These are phyloP conservation scores for Selaginella moellendorffii DNA, from an alignment of 75 land plant species.

Conservation along the genomic window DNA sequence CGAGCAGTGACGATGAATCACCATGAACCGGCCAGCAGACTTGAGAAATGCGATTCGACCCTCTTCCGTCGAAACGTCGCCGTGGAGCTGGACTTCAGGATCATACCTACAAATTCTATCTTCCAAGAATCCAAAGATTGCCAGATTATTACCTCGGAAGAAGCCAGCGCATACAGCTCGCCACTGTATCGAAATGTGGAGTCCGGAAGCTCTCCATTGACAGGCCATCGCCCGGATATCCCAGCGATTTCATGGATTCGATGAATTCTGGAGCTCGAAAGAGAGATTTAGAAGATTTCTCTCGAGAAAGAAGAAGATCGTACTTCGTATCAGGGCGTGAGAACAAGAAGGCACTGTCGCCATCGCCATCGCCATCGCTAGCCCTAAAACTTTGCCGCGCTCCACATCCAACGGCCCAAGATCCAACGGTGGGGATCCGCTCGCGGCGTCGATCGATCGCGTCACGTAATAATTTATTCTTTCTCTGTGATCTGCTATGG, in stretches of 20 bases:
- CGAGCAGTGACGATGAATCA: background rate
- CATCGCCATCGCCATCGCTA: too few species aligned
- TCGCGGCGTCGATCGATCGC: too few species aligned
- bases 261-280: slow-evolving; percentile 16
- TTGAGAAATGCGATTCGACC: slow-evolving; percentile 15
- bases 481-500: too few species aligned
- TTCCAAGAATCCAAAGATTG: background rate
- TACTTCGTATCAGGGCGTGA: too few species aligned
- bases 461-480: too few species aligned
- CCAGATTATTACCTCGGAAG: slow-evolving; percentile 9
- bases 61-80: slow-evolving; percentile 8
- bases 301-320: too few species aligned
- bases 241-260: slow-evolving; percentile 13
- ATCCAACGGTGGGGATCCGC: too few species aligned
- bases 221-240: slow-evolving; percentile 12
- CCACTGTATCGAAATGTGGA: slow-evolving; percentile 19
- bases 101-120: slow-evolving; percentile 15
- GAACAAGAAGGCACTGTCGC: too few species aligned
- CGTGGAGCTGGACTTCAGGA: slow-evolving; percentile 11
- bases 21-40: slow-evolving; percentile 15
- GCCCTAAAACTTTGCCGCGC: too few species aligned
- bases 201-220: slow-evolving; percentile 18
- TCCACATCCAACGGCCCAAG: too few species aligned
- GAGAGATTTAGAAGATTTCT: too few species aligned
- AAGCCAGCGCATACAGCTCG: slow-evolving; percentile 18